Percentiles rank a stretch among this genome's conserved stretches.
phyloP scores from a whole-genome alignment of 257 asterid species.

The Cinchona pubescens region DNA sequence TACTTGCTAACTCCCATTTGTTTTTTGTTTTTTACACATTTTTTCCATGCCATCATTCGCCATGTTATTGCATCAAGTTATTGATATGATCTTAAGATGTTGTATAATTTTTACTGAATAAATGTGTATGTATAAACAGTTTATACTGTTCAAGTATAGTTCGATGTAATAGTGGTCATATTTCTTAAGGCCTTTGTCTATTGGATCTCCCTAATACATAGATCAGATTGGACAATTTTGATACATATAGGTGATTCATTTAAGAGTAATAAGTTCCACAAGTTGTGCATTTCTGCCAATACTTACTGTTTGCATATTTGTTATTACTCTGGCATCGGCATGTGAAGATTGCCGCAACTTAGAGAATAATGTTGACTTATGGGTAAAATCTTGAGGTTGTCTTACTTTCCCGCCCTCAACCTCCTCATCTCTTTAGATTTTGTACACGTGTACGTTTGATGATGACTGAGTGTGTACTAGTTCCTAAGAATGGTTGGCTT shows the following conservation, averaged over 20 bases:
- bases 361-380: background rate
- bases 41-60: too few species aligned
- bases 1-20: too few species aligned
- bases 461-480: background rate
- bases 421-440: background rate
- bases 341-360: background rate
- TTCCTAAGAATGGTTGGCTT: too few species aligned
- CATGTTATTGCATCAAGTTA: background rate
- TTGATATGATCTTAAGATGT: too few species aligned
- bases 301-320: background rate
- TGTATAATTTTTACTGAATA: too few species aligned
- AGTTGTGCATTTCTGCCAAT: background rate
- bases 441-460: background rate
- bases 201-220: background rate
- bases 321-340: background rate
- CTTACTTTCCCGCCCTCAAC: background rate
- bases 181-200: background rate
- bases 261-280: background rate
- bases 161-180: background rate
- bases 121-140: background rate
- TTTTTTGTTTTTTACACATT: too few species aligned
- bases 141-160: background rate
- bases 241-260: background rate
- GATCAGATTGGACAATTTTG: background rate
- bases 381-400: background rate